Evolutionary conservation across 1,139 yeast species (phyloP), one percentile per base, ranked within the genome.

Genomic region (Hemisphaericaspora xylofermentans): DNA sequence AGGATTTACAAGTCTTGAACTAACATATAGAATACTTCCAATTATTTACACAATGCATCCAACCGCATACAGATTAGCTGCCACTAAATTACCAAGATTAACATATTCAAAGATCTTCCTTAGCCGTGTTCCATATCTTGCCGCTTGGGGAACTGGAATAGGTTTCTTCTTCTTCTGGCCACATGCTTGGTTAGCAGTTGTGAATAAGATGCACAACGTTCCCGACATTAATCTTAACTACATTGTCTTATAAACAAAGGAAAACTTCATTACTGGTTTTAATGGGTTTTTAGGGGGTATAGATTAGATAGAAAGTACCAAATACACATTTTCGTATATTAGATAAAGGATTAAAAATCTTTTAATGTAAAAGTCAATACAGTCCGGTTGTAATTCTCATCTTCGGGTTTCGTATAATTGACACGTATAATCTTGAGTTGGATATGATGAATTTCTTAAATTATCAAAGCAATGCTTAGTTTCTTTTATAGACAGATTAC

Each of bases 131-230:
- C 75, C 74, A 3, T 44, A 42, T 7, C 36, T 68, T 33, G 59
- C 48, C n/a, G 48, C 50, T 8, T 68, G 74, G 74, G 68, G 59
- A 13, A 36, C 53, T 27, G 64, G 66, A 12, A 10, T 36, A 19
- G 56, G 51, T 2, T 33, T 52, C 25, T 63, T 68, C 51, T 60
- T 70, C 44, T 64, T 63, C 17, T 68, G 74, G 73, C 74, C 75
- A 14, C 71, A 64, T 43, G 49, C 56, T 15, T 54, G 49, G 50
- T 58, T 58, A 29, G 54, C 50, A 16, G 47, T 43, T 9, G 52
- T 60, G 32, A 64, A 68, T 49, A 58, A 42, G 34, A 38, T 44
- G 25, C 49, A 58, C 45, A 29, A 59, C 36, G 74, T 58, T 24
- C 74, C 71, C 13, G 48, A 50, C 14, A 61, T 50, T 35, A 61